Conservation (phyloP, 768 basidiomycete genomes). For the Phaeotremella fagi region DNA sequence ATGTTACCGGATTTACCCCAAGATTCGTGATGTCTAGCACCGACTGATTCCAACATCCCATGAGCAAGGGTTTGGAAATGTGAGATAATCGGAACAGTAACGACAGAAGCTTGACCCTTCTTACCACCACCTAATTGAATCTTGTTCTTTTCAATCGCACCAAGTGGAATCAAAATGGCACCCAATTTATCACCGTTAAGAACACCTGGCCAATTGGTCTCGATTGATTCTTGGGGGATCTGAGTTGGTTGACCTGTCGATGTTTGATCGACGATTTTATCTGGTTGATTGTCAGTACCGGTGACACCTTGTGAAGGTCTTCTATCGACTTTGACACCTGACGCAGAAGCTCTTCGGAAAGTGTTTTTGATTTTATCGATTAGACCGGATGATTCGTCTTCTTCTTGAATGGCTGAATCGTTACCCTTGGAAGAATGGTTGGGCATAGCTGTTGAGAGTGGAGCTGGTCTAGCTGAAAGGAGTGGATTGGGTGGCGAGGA, state of each 20-base stretch:
- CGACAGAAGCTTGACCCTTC: slow-evolving; percentile 28
- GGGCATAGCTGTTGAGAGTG: slow-evolving; percentile 38
- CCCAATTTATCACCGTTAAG: slow-evolving; percentile 28
- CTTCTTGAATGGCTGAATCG: background rate
- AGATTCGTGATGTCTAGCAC: background rate
- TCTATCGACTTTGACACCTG: slow-evolving; percentile 1
- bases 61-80: background rate
- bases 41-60: slow-evolving; percentile 1
- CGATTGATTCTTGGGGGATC: slow-evolving; percentile 25
- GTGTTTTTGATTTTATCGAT: slow-evolving; percentile 34
- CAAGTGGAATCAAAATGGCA: slow-evolving; percentile 21
- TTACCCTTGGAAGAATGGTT: slow-evolving; percentile 24
- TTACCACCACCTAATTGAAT: slow-evolving; percentile 26
- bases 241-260: slow-evolving; percentile 27
- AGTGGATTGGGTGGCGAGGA: slow-evolving; percentile 35
- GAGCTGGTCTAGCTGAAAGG: slow-evolving; percentile 30
- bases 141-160: slow-evolving; percentile 25
- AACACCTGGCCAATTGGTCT: slow-evolving; percentile 31
- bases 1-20: slow-evolving; percentile 36
- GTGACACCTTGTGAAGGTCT: too few relatives aligned
- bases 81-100: slow-evolving; percentile 24
- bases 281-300: slow-evolving; percentile 5
- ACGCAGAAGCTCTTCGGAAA: slow-evolving; percentile 21
- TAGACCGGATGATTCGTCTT: slow-evolving; percentile 16
- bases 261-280: slow-evolving; percentile 32